These are phyloP conservation scores for Neurospora hispaniola DNA, from an alignment of 495 filamentous ascomycete species.

Conservation along the genomic window DNA sequence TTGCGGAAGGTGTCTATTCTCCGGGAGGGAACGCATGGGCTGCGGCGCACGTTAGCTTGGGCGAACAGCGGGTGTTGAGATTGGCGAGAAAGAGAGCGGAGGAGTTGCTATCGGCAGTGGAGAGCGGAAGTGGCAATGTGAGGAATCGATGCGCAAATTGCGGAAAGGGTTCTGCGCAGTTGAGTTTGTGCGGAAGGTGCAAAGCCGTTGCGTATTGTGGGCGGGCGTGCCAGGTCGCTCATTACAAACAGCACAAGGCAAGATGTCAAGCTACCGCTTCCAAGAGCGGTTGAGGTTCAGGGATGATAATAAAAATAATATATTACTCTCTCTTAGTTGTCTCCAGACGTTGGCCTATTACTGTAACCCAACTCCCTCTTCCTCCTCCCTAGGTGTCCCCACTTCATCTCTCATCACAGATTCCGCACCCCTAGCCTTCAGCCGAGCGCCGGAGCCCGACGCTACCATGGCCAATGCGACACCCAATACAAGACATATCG, in stretches of 20 bases:
- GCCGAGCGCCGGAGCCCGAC: too few relatives aligned
- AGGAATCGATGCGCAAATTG: conserved; percentile 18
- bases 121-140: conserved; percentile 16
- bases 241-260: conserved; percentile 20
- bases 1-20: conserved; percentile 23
- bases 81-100: conserved; percentile 21
- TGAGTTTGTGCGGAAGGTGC: conserved; percentile 23
- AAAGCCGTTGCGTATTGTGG: conserved; percentile 19
- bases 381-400: too few relatives aligned
- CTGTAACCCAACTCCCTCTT: too few relatives aligned
- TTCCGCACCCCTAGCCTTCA: too few relatives aligned
- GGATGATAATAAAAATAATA: background rate
- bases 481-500: too few relatives aligned
- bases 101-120: background rate
- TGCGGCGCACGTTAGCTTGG: conserved; percentile 25
- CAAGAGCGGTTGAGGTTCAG: conserved; percentile 3
- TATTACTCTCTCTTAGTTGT: background rate
- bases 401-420: too few relatives aligned
- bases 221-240: conserved; percentile 18
- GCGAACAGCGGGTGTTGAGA: conserved; percentile 26
- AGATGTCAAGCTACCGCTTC: conserved; percentile 12
- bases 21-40: conserved; percentile 23
- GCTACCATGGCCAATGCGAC: too few relatives aligned
- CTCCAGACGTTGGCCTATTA: background rate
- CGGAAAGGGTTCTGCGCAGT: conserved; percentile 14